Base-by-base conservation (phyloP, 768 basidiomycete species). In the Plicaturopsis crispa region DNA sequence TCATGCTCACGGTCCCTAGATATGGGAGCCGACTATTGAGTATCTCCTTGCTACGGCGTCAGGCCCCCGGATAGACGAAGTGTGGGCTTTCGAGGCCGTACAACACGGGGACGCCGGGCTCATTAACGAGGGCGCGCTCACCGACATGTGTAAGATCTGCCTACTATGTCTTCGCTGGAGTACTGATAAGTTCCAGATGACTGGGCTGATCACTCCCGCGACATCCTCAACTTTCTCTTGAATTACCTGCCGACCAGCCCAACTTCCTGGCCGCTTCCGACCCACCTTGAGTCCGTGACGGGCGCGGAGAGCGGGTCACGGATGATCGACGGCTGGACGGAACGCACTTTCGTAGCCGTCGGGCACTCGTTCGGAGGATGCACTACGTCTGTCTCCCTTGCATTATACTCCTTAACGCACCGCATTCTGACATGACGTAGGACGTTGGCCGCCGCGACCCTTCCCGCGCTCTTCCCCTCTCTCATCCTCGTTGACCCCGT, bases 341-440 rank as follows among this genome's bases (percentile, higher is more conserved):
- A 60, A 4, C 71, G 82, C 23, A 73, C 57, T n/a, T 49, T 91
- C 2, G 63, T 90, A 16, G 76, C 67, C 4, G 61, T 90, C 3
- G 91, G 89, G 0, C 92, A 96, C 53, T 92, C 89, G 0, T 79
- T 87, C 37, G 87, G 92, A 14, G 91, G 85, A 2, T 80, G 79
- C 51, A 76, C 78, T 2, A 69, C 76, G 80, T 88, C 52, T 51
- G 85, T 67, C 33, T 31, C 39, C 5, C 40, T 36, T 18, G 44
- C 37, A 28, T 14, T 28, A 28, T 28, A 28, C 14, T 16, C 28
- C 35, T 23, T 16, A n/a, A n/a, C n/a, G n/a, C n/a, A n/a, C n/a
- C n/a, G n/a, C n/a, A n/a, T 19, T 21, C 31, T 42, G 14, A 47
- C 43, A 16, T 31, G 21, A 16, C 17, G 8, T 46, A 87, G 83